phyloP scores from a whole-genome alignment of 768 basidiomycete species.

The Solioccasus polychromus region DNA sequence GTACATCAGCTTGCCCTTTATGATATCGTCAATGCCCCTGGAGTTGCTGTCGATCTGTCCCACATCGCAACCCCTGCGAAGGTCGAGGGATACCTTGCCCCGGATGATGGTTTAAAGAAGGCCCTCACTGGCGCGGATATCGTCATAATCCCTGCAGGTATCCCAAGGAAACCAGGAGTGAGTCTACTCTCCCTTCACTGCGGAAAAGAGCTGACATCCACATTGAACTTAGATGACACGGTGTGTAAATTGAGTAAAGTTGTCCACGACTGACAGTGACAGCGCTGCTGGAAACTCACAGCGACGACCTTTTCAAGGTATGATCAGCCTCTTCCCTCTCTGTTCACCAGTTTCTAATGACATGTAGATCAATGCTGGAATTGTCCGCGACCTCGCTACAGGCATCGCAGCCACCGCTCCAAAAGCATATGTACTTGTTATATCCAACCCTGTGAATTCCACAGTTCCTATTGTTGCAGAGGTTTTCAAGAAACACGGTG shows the following conservation, averaged over 20 bases:
- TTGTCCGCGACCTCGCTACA: slow-evolving; percentile 88
- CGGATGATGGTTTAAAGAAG: slow-evolving; percentile 80
- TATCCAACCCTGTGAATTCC: slow-evolving; percentile 99
- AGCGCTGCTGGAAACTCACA: slow-evolving; percentile 28
- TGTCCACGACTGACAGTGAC: slow-evolving; percentile 9
- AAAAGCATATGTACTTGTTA: slow-evolving; percentile 91
- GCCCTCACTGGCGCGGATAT: slow-evolving; percentile 82
- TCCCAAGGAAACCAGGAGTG: slow-evolving; percentile 93
- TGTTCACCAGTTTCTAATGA: neutral
- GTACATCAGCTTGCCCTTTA: slow-evolving; percentile 70
- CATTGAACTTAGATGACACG: slow-evolving; percentile 54
- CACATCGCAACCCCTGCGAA: slow-evolving; percentile 90
- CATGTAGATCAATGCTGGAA: slow-evolving; percentile 91
- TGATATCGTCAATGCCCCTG: slow-evolving; percentile 98
- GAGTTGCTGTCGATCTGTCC: slow-evolving; percentile 92
- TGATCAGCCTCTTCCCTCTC: slow-evolving; percentile 9
- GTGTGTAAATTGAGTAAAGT: slow-evolving; percentile 27
- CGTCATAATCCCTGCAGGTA: slow-evolving; percentile 94
- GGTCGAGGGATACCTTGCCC: slow-evolving; percentile 75
- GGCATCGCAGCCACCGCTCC: slow-evolving; percentile 82
- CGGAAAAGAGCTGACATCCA: neutral
- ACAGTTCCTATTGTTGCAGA: slow-evolving; percentile 97
- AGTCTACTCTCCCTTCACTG: slow-evolving; percentile 29
- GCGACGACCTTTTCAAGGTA: slow-evolving; percentile 96
- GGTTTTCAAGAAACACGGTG: slow-evolving; percentile 88